A percentile compares a stretch with the other conserved stretches of the same genome.
Conservation (phyloP, 768 basidiomycete species). For the Calvatia gigantea region DNA sequence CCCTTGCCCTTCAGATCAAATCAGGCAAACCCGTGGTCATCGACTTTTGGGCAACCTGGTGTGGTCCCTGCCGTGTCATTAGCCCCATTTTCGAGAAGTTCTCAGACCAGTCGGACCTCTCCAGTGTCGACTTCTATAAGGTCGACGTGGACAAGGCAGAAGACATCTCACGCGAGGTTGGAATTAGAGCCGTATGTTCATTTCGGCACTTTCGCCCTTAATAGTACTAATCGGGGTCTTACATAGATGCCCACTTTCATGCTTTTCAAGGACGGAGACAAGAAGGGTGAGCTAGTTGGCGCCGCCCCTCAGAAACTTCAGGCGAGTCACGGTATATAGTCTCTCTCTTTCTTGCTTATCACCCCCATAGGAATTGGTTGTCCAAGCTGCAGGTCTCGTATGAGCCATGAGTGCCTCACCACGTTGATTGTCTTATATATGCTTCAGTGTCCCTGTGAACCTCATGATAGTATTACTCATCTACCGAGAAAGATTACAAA, state of each 20-base stretch:
- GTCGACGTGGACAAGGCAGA: slow-evolving; percentile 65
- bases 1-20: slow-evolving; percentile 34
- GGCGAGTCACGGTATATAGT: slow-evolving; percentile 24
- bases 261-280: slow-evolving; percentile 33
- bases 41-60: slow-evolving; percentile 81
- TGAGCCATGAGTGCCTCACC: not conserved
- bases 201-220: not conserved
- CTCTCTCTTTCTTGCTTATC: not conserved
- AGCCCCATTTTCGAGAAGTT: slow-evolving; percentile 62
- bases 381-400: not conserved
- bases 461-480: too few relatives aligned
- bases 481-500: too few relatives aligned
- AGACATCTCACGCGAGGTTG: slow-evolving; percentile 53
- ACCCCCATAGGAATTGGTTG: not conserved
- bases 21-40: slow-evolving; percentile 46
- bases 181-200: slow-evolving; percentile 55
- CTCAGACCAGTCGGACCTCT: slow-evolving; percentile 25
- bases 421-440: not conserved
- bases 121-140: slow-evolving; percentile 58
- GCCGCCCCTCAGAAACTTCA: slow-evolving; percentile 39
- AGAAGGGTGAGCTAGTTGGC: slow-evolving; percentile 40
- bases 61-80: slow-evolving; percentile 66
- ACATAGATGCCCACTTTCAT: slow-evolving; percentile 42
- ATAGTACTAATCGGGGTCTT: too few relatives aligned
- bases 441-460: not conserved